phyloP scores from a whole-genome alignment of 345 rosid genomes.

The Cardamine occulta region DNA sequence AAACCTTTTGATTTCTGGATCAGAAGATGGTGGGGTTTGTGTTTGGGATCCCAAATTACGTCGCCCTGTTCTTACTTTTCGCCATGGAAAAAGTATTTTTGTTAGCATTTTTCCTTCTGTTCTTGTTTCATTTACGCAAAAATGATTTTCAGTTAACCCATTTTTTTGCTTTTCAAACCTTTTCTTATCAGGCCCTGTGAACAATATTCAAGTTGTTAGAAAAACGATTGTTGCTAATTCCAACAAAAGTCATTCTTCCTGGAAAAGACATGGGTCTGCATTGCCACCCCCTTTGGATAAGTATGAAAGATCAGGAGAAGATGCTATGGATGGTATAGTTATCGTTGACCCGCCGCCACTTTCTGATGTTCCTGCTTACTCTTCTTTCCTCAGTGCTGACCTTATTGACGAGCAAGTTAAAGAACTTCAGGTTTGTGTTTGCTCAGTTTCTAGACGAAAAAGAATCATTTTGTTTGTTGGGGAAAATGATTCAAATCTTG shows the following conservation, averaged over 20 bases:
- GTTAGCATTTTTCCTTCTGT: constrained; percentile 4
- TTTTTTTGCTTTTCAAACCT: not conserved
- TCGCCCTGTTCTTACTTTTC: constrained; percentile 55
- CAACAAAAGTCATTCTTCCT: constrained; percentile 47
- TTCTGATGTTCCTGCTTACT: constrained; percentile 34
- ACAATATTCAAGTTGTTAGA: constrained; percentile 64
- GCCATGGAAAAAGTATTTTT: constrained; percentile 66
- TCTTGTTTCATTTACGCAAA: constrained; percentile 1
- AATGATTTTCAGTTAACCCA: not conserved
- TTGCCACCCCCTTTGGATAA: constrained; percentile 72
- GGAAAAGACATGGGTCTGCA: constrained; percentile 54
- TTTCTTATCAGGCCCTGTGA: constrained; percentile 58
- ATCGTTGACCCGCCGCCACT: constrained; percentile 51
- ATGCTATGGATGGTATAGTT: constrained; percentile 40
- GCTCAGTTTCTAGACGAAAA: not conserved
- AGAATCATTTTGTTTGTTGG: not conserved
- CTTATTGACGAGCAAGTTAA: constrained; percentile 60
- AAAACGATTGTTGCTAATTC: constrained; percentile 41
- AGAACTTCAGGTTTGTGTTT: constrained; percentile 68
- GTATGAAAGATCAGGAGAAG: constrained; percentile 54
- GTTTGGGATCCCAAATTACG: constrained; percentile 64
- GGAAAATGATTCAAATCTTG: not conserved
- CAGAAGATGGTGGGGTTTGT: constrained; percentile 77
- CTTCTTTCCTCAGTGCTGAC: constrained; percentile 49
- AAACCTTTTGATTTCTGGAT: constrained; percentile 72